Conservation (phyloP, 2,329 filamentous ascomycete genomes). For the Aureobasidium sp. region DNA sequence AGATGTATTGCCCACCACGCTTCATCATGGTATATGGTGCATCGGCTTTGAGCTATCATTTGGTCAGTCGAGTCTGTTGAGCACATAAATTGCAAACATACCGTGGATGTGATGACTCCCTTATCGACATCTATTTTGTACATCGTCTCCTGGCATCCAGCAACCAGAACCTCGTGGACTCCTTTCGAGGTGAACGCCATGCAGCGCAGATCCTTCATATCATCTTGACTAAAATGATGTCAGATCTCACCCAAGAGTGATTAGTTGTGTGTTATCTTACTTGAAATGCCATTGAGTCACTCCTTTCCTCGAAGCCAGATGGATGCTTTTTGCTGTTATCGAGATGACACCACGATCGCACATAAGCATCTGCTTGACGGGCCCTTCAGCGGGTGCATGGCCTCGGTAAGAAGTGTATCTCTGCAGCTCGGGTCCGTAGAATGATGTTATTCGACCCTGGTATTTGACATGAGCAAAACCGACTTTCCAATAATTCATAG, state of each 20-base stretch:
- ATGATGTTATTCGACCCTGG: slow-evolving; percentile 81
- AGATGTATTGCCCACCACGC: slow-evolving; percentile 74
- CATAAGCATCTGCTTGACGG: slow-evolving; percentile 80
- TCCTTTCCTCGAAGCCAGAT: slow-evolving; percentile 79
- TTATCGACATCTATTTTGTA: slow-evolving; percentile 61
- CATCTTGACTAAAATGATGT: slow-evolving; percentile 47
- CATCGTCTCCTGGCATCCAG: slow-evolving; percentile 79
- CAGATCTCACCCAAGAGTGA: not conserved
- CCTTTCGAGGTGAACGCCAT: slow-evolving; percentile 93
- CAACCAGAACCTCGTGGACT: slow-evolving; percentile 74
- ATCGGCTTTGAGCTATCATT: slow-evolving; percentile 53
- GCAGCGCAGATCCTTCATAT: slow-evolving; percentile 80
- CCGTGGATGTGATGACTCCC: slow-evolving; percentile 34
- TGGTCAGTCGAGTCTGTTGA: not conserved
- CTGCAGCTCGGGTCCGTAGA: slow-evolving; percentile 76
- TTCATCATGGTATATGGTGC: slow-evolving; percentile 88
- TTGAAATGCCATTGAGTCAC: slow-evolving; percentile 80
- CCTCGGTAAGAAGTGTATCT: slow-evolving; percentile 85
- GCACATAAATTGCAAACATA: slow-evolving; percentile 15
- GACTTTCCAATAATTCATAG: not conserved
- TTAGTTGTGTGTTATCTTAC: slow-evolving; percentile 34
- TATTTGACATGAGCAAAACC: not conserved
- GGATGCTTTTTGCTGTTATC: slow-evolving; percentile 71
- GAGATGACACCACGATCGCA: slow-evolving; percentile 85
- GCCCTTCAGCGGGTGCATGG: slow-evolving; percentile 57